Base-by-base conservation (phyloP, 129 eudicot species). In the Mikania micrantha region DNA sequence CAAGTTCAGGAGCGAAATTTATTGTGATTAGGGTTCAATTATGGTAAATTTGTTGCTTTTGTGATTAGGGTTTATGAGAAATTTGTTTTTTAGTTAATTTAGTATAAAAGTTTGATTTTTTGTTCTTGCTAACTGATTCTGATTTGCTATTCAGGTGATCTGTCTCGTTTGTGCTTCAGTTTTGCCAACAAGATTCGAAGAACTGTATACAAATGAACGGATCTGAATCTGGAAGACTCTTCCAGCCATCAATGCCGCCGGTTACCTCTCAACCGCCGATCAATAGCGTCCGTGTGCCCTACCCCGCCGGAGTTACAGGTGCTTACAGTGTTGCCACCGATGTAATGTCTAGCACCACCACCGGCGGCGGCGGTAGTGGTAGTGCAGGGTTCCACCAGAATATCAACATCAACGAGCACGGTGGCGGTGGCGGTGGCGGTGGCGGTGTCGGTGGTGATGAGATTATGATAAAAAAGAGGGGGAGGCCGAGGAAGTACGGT, bases 401-500 rank as follows among this genome's bases (percentile, higher is more conserved):
- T 44, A 17, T 81, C 56, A 82, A 74, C 73, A 71, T 82, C 38
- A 77, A 66, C 49, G 66, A 70, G 73, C 79, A 75, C 7, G 53
- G 74, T n/a, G 64, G 49, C 53, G 25, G 52, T 7, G 77, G 85
- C 59, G 53, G 74, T n/a, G 64, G 49, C 53, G 25, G 52, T 7
- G 77, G 85, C 59, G n/a, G n/a, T n/a, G n/a, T n/a, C n/a, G 4
- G 58, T 19, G 92, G 83, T 58, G 15, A 62, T 10, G 94, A 84
- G 9, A 48, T 66, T 2, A 19, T 71, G 69, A 77, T 84, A 50
- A 79, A 78, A 60, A 90, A 85, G 81, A 80, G 97, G 56, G 97
- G 97, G 5, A 71, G 97, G 61, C 97, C 97, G 8, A 76, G 90
- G 53, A 90, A 90, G 75, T 90, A 90, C 69, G 90, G 74, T 4